These are phyloP conservation scores for Mycocalia duriaeana DNA, from an alignment of 1,284 basidiomycete genomes.

Conservation along the genomic window DNA sequence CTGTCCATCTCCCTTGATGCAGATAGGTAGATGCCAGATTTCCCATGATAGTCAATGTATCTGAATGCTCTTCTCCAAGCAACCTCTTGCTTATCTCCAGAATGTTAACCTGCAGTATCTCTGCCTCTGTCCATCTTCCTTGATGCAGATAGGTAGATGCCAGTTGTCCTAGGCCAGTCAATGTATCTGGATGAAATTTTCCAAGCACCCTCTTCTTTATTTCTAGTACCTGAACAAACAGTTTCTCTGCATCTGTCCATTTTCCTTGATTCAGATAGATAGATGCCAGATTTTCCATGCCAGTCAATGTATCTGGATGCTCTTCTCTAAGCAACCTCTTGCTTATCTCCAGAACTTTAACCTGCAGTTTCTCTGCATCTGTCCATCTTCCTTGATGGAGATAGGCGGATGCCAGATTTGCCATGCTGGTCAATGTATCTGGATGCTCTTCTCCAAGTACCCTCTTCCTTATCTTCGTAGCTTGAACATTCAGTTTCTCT, in stretches of 20 bases:
- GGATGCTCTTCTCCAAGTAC: background rate
- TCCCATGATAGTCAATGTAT: constrained; percentile 4
- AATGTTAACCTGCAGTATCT: constrained; percentile 1
- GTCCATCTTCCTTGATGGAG: constrained; percentile 1
- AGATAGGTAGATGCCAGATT: constrained; percentile 6
- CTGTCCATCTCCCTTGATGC: constrained; percentile 4
- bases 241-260: constrained; percentile 3
- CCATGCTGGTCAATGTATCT: background rate
- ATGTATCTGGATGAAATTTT: background rate
- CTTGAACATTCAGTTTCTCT: background rate
- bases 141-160: background rate
- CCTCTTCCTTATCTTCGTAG: background rate
- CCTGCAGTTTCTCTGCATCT: constrained; percentile 3
- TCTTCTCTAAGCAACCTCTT: background rate
- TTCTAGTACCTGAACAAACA: background rate
- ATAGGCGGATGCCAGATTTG: background rate
- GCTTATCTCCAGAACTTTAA: background rate
- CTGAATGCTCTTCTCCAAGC: constrained; percentile 7
- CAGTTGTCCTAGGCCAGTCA: background rate
- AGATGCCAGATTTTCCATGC: background rate
- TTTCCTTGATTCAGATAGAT: background rate
- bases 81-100: constrained; percentile 1
- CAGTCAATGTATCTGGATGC: background rate
- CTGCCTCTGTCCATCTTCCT: background rate
- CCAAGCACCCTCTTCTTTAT: background rate